A percentile compares a stretch with the other conserved stretches of the same genome.
phyloP scores from a whole-genome alignment of 352 stramenopile genomes.

The Pythium vanterpoolii region DNA sequence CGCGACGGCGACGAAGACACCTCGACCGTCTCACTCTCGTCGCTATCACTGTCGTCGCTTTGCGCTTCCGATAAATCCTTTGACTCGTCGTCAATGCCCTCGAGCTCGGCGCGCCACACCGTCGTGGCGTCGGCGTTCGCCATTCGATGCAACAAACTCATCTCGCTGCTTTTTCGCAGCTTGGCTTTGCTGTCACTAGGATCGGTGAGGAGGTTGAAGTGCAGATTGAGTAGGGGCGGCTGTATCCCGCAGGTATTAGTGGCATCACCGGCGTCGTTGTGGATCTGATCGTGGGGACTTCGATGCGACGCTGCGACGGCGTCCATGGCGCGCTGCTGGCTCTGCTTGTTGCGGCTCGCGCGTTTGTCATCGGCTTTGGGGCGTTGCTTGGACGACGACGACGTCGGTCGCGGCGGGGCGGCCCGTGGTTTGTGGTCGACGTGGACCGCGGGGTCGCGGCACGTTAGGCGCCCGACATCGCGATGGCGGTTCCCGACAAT shows the following conservation, averaged over 20 bases:
- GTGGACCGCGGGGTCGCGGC: slow-evolving; percentile 39
- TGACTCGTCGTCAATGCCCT: slow-evolving; percentile 46
- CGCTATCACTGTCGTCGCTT: neutral
- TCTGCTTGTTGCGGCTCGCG: slow-evolving; percentile 44
- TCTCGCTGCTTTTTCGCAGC: slow-evolving; percentile 52
- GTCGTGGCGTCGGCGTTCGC: slow-evolving; percentile 41
- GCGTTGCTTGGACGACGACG: slow-evolving; percentile 30
- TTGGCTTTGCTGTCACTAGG: neutral
- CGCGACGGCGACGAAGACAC: neutral
- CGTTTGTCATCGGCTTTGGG: slow-evolving; percentile 53
- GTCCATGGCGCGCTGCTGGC: slow-evolving; percentile 36
- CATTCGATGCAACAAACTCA: slow-evolving; percentile 51
- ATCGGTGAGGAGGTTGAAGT: too few relatives aligned
- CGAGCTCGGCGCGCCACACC: slow-evolving; percentile 49
- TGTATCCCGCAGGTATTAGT: too few relatives aligned
- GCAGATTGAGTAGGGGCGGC: too few relatives aligned
- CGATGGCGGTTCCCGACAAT: slow-evolving; percentile 69
- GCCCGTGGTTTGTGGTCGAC: slow-evolving; percentile 42
- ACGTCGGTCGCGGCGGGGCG: slow-evolving; percentile 27
- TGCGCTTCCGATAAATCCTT: too few relatives aligned
- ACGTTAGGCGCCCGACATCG: slow-evolving; percentile 55
- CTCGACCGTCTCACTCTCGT: neutral
- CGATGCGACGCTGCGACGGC: slow-evolving; percentile 36
- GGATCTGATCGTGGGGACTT: neutral
- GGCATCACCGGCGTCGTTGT: too few relatives aligned